Conservation (phyloP, 805 yeast genomes). For the Sporopachydermia lactativora region DNA sequence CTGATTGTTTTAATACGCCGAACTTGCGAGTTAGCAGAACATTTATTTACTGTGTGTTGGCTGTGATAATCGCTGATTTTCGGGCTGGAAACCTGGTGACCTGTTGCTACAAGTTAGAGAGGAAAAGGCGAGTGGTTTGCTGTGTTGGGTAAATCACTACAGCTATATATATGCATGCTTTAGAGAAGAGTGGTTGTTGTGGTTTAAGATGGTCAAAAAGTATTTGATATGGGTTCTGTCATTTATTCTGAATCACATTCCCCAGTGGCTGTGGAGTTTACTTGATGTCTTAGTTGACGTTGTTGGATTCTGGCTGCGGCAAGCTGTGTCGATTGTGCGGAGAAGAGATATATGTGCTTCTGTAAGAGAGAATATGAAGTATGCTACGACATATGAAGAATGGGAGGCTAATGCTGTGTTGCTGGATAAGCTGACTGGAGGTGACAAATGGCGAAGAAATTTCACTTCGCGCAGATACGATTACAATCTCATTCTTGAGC, state of each 20-base stretch:
- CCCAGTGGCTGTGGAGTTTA: conserved; percentile 27
- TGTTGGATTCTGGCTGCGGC: conserved; percentile 25
- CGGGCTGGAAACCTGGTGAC: no score
- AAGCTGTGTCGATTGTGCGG: conserved; percentile 14
- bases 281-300: conserved; percentile 29
- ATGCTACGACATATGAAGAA: conserved; percentile 46
- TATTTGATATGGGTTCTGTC: conserved; percentile 5
- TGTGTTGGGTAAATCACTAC: no score
- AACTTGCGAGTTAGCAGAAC: no score
- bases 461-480: conserved; percentile 74
- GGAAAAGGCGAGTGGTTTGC: no score
- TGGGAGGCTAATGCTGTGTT: conserved; percentile 44
- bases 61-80: no score
- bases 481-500: conserved; percentile 64
- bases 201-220: not conserved
- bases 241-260: conserved; percentile 24
- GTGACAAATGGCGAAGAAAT: conserved; percentile 65
- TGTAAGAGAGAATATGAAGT: conserved; percentile 32
- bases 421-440: conserved; percentile 37
- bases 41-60: no score
- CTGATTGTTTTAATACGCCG: no score
- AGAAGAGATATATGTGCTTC: conserved; percentile 32
- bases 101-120: no score
- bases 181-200: no score
- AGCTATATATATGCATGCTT: no score